Evolutionary conservation across 164 flowering plant genomes (phyloP).

Genomic region (grape (Vitis vinifera)): ASM3070453v1 NC_081822.1:6479001-6479500

Average conservation of each 20-base stretch:
- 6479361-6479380: constrained; percentile 5
- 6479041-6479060: too few species aligned
- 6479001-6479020: too few species aligned
- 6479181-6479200: background rate
- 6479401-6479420: constrained; percentile 50
- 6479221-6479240: background rate
- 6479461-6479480: constrained; percentile 20
- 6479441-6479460: constrained; percentile 57
- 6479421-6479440: constrained; percentile 47
- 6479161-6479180: too few species aligned
- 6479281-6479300: constrained; percentile 29
- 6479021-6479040: too few species aligned
- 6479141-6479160: too few species aligned
- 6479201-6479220: background rate
- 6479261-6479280: constrained; percentile 25
- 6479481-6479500: constrained; percentile 29
- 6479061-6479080: too few species aligned
- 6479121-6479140: too few species aligned
- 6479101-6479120: too few species aligned
- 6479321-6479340: constrained; percentile 19
- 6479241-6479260: constrained; percentile 5
- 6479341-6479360: background rate
- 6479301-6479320: constrained; percentile 19
- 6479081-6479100: too few species aligned
- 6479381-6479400: constrained; percentile 34